Percentiles rank a stretch among this genome's conserved stretches.
phyloP scores from a whole-genome alignment of 768 basidiomycete genomes.

The Auricularia sp. region DNA sequence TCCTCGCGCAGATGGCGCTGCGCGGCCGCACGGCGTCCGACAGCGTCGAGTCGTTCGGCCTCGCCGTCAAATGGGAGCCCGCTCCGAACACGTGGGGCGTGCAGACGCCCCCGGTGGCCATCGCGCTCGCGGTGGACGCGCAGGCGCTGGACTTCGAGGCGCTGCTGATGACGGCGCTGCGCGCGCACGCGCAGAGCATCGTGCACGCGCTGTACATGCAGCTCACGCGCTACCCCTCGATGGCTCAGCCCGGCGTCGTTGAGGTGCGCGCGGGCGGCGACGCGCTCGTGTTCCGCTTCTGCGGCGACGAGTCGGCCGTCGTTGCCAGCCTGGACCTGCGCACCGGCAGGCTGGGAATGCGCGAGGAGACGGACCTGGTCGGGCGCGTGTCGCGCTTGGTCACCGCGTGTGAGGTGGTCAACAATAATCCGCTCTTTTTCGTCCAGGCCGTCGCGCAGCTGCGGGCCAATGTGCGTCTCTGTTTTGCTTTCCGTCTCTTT shows the following conservation, averaged over 20 bases:
- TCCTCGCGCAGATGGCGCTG: conserved; percentile 24
- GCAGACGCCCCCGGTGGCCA: neutral
- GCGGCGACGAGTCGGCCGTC: conserved; percentile 47
- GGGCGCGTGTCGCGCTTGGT: conserved; percentile 60
- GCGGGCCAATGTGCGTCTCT: conserved; percentile 46
- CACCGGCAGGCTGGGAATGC: conserved; percentile 67
- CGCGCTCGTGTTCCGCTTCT: neutral
- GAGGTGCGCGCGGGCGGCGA: neutral
- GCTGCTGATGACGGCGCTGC: conserved; percentile 51
- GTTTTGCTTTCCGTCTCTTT: neutral
- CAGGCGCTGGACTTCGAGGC: conserved; percentile 65
- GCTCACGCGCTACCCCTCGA: conserved; percentile 18
- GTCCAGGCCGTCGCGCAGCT: conserved; percentile 47
- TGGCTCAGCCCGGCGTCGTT: neutral
- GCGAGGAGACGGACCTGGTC: conserved; percentile 73
- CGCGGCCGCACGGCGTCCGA: conserved; percentile 19
- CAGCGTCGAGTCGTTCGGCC: neutral
- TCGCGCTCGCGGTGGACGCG: conserved; percentile 33
- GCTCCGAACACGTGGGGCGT: conserved; percentile 57
- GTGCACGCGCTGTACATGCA: conserved; percentile 45
- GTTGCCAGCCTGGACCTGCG: conserved; percentile 69
- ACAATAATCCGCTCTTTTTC: conserved; percentile 55
- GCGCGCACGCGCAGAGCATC: conserved; percentile 54
- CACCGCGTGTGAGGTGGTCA: conserved; percentile 47
- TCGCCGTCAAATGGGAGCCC: conserved; percentile 63